Conservation (phyloP, 257 asterid species). For the Capsicum pubescens region DNA sequence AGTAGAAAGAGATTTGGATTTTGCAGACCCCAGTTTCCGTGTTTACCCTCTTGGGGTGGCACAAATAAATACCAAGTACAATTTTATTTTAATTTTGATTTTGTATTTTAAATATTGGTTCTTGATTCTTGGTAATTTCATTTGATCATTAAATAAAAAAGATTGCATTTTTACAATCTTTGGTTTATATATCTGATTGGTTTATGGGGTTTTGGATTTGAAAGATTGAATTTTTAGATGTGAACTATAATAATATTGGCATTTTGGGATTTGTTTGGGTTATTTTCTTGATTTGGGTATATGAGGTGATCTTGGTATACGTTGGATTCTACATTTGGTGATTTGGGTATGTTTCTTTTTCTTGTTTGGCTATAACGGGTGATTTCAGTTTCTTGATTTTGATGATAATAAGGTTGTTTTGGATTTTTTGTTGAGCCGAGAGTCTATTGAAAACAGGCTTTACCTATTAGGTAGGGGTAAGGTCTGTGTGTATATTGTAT, state of each 20-base stretch:
- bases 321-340: conserved; percentile 30
- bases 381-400: conserved; percentile 25
- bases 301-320: conserved; percentile 22
- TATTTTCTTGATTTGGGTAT: conserved; percentile 33
- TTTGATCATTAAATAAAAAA: conserved; percentile 30
- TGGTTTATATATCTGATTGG: background rate
- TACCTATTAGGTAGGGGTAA: too few relatives aligned
- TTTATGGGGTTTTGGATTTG: conserved; percentile 23
- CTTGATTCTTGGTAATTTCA: conserved; percentile 20
- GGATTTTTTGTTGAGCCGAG: too few relatives aligned
- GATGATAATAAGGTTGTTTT: too few relatives aligned
- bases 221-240: conserved; percentile 6
- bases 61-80: conserved; percentile 26
- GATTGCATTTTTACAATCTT: background rate
- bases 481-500: too few relatives aligned
- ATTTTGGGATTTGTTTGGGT: background rate
- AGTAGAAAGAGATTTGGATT: conserved; percentile 28
- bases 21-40: conserved; percentile 54
- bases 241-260: background rate
- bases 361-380: conserved; percentile 2
- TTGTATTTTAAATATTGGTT: conserved; percentile 34
- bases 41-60: conserved; percentile 35
- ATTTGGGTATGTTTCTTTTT: conserved; percentile 26
- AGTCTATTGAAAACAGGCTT: too few relatives aligned
- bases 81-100: background rate